phyloP scores from a whole-genome alignment of 768 basidiomycete species.

The Suillus spraguei region DNA sequence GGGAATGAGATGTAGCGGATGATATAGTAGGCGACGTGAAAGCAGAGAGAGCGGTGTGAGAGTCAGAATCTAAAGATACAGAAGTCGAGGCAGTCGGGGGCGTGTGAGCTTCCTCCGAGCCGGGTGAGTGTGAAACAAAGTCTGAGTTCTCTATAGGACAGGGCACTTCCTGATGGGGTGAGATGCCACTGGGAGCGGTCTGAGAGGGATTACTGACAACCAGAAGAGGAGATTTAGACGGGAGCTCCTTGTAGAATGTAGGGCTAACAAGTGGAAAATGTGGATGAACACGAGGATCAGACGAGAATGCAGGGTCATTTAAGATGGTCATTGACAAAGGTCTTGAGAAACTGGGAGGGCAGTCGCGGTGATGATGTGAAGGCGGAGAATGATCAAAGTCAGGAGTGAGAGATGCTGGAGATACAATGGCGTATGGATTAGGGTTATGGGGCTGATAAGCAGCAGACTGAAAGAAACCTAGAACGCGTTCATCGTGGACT shows the following conservation, averaged over 20 bases:
- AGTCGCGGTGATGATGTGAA: neutral
- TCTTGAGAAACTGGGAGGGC: conserved; percentile 15
- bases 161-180: neutral
- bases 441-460: conserved; percentile 7
- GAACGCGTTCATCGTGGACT: conserved; percentile 7
- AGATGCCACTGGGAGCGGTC: conserved; percentile 4
- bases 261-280: conserved; percentile 30
- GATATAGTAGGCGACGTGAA: conserved; percentile 19
- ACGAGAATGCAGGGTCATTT: conserved; percentile 62
- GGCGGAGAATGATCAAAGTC: conserved; percentile 12
- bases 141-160: neutral
- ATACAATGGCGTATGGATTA: conserved; percentile 13
- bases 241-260: conserved; percentile 24
- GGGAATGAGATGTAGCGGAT: conserved; percentile 15
- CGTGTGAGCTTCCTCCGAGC: neutral
- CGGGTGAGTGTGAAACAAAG: conserved; percentile 8
- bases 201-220: conserved; percentile 16
- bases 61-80: conserved; percentile 16
- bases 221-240: conserved; percentile 31
- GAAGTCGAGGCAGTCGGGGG: conserved; percentile 8
- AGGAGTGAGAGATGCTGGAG: conserved; percentile 11
- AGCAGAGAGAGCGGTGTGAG: conserved; percentile 10
- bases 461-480: conserved; percentile 11
- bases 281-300: conserved; percentile 55
- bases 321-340: conserved; percentile 34